These are phyloP conservation scores for Dothiorella sarmentorum DNA, from an alignment of 2,329 filamentous ascomycete genomes.

Conservation along the genomic window DNA sequence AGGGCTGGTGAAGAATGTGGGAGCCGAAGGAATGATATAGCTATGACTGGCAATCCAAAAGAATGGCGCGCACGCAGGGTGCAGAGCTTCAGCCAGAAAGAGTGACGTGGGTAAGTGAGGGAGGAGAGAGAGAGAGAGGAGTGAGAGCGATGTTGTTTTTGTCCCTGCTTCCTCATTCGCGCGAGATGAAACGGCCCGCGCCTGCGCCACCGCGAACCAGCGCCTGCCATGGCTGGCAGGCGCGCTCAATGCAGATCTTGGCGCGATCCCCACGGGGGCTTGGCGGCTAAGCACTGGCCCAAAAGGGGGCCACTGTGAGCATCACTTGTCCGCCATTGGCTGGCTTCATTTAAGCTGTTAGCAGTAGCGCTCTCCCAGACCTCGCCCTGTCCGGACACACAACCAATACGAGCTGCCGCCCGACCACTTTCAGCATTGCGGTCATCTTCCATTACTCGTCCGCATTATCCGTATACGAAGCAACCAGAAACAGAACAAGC, in stretches of 20 bases:
- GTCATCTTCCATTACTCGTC: not conserved
- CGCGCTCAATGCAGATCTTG: constrained; percentile 8
- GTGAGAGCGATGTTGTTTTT: not conserved
- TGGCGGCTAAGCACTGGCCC: not conserved
- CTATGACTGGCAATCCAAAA: not conserved
- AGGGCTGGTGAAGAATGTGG: not conserved
- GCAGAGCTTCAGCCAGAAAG: constrained; percentile 4
- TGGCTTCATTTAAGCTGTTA: too few species aligned
- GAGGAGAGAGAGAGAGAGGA: not conserved
- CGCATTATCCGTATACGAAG: constrained; percentile 1
- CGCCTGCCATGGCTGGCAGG: not conserved
- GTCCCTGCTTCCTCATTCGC: not conserved
- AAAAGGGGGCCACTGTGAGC: not conserved
- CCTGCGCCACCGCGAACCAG: not conserved
- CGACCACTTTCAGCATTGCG: not conserved
- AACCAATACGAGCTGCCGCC: not conserved
- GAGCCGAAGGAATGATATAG: not conserved
- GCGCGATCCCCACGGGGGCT: constrained; percentile 4
- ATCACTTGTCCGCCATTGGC: not conserved
- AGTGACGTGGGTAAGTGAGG: not conserved
- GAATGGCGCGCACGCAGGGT: constrained; percentile 5
- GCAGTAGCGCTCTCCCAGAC: too few species aligned
- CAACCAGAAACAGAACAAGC: not conserved
- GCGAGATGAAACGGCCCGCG: not conserved
- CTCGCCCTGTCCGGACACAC: not conserved